Percentiles rank a stretch among this genome's conserved stretches.
phyloP scores from a whole-genome alignment of 805 yeast species.

The Nakazawaea ishiwadae region DNA sequence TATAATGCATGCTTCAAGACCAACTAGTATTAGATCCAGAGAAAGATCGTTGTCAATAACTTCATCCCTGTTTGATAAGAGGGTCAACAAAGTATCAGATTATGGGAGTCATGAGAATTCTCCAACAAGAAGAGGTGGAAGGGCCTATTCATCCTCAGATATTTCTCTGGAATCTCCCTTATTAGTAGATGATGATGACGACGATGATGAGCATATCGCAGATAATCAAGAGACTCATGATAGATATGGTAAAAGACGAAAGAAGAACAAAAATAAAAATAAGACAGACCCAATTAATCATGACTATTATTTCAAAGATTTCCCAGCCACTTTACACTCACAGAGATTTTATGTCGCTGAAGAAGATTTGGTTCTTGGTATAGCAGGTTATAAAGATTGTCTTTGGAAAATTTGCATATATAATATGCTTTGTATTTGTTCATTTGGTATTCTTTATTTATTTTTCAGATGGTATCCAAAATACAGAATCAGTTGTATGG shows the following conservation, averaged over 20 bases:
- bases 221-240: too few relatives aligned
- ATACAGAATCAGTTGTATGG: slow-evolving; percentile 63
- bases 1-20: background rate
- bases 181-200: slow-evolving; percentile 16
- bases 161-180: slow-evolving; percentile 14
- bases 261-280: slow-evolving; percentile 4
- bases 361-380: slow-evolving; percentile 90
- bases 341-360: slow-evolving; percentile 93
- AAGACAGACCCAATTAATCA: slow-evolving; percentile 28
- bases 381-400: slow-evolving; percentile 79
- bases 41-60: slow-evolving; percentile 8
- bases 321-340: slow-evolving; percentile 38
- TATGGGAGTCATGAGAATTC: slow-evolving; percentile 13
- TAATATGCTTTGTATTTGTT: slow-evolving; percentile 45
- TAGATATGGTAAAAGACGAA: slow-evolving; percentile 1
- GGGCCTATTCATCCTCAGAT: slow-evolving; percentile 15
- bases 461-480: slow-evolving; percentile 84
- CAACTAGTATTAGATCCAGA: slow-evolving; percentile 3
- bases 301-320: slow-evolving; percentile 37
- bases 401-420: slow-evolving; percentile 41
- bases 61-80: slow-evolving; percentile 11
- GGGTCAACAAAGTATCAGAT: slow-evolving; percentile 7
- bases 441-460: slow-evolving; percentile 73
- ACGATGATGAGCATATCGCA: slow-evolving; percentile 16
- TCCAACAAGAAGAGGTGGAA: slow-evolving; percentile 14